Base-by-base conservation (phyloP, 2,329 filamentous ascomycete species). In the Colletotrichum sp. region DNA sequence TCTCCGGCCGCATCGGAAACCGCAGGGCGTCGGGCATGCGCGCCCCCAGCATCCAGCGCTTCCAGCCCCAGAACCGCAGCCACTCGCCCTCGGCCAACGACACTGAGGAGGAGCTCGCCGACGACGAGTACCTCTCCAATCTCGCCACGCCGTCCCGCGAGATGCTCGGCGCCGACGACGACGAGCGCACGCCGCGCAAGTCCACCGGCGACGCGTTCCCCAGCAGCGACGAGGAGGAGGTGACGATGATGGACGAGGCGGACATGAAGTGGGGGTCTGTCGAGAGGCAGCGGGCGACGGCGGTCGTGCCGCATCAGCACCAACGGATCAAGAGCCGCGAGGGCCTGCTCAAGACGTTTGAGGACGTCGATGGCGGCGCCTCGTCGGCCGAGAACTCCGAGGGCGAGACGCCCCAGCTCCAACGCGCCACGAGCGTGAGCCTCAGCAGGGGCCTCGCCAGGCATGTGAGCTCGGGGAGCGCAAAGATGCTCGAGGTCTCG, bases 401-500 rank as follows among this genome's bases (percentile, higher is more conserved):
- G 30, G 81, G 82, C 13, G 85, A 85, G 79, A 84, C 81, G 77
- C 83, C 82, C 28, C 85, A 86, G 56, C 79, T 88, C 27, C 90
- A 92, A 79, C 92, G 93, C 79, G 94, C 95, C 32, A 93, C 89
- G 67, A 96, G 94, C 83, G 87, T 96, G 73, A 91, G 93, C 76
- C 87, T 94, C 66, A 91, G 91, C 74, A 91, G 88, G 79, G 88
- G 89, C 12, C 94, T 96, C 79, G 91, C 88, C 25, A 90, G 93
- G 70, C 93, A 93, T 77, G 92, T 96, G 80, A 96, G 94, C 80
- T 93, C 94, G 60, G 94, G 94, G 66, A 96, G 94, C 80, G 94
- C 94, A 13, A 94, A 92, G 83, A 84, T 96, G 67, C 86, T 97
- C 66, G 92, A 96, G 66, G 88, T 96, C 62, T 88, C 89, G 25